A percentile compares a stretch with the other conserved stretches of the same genome.
Conservation (phyloP, 208 protist genomes). For the Vickermania ingenoplastis region DNA sequence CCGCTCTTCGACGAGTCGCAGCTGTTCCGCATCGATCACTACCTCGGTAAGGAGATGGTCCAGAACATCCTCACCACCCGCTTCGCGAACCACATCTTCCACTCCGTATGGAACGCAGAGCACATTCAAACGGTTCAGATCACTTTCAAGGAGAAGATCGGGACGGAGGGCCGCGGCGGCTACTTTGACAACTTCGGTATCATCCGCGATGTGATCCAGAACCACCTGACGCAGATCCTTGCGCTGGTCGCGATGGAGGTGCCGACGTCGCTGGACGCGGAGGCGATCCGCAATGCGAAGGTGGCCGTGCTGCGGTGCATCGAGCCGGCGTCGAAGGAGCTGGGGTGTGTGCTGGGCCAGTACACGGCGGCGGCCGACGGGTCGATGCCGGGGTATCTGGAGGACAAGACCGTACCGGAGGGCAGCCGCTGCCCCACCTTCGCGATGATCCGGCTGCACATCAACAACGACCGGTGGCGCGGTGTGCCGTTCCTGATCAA, state of each 20-base stretch:
- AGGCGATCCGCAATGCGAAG: conserved; percentile 89
- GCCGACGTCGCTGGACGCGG: conserved; percentile 62
- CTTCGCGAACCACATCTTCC: conserved; percentile 91
- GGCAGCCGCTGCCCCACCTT: conserved; percentile 85
- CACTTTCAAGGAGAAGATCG: conserved; percentile 92
- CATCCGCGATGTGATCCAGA: conserved; percentile 92
- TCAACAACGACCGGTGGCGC: conserved; percentile 92
- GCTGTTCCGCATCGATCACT: conserved; percentile 93
- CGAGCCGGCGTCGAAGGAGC: conserved; percentile 32
- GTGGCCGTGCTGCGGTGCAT: conserved; percentile 75
- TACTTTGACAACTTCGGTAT: conserved; percentile 93
- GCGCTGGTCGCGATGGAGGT: conserved; percentile 90
- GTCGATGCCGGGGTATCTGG: conserved; percentile 80
- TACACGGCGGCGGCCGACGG: conserved; percentile 77
- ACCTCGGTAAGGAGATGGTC: conserved; percentile 92
- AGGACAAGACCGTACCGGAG: conserved; percentile 73
- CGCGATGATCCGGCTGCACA: conserved; percentile 60
- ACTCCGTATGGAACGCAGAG: conserved; percentile 80
- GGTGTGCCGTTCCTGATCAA: conserved; percentile 91
- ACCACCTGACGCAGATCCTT: conserved; percentile 92
- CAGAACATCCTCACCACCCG: conserved; percentile 90
- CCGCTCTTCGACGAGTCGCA: conserved; percentile 78
- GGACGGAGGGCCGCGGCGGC: conserved; percentile 83
- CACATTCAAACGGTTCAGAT: conserved; percentile 88
- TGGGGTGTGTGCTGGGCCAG: conserved; percentile 89